Evolutionary conservation across 2,329 filamentous ascomycete genomes (phyloP), one percentile per base, ranked within the genome.

Genomic region (Alternaria ethzedia): DNA sequence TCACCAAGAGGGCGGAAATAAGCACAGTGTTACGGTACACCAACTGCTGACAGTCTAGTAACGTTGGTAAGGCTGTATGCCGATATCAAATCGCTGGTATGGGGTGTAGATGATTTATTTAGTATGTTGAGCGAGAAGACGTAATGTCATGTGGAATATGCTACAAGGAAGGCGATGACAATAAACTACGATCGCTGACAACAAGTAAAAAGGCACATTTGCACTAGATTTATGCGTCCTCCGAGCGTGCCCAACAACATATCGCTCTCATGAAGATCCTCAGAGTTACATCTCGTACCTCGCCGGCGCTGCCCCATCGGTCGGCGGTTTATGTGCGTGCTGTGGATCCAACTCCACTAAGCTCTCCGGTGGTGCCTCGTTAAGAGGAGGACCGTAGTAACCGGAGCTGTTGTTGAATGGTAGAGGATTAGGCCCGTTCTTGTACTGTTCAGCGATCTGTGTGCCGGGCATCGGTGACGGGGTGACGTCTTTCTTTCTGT

Each of bases 231-330:
- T 0, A 52, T 7, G 28, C 5, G 9, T 28, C 1, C 17, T 1
- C 20, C 7, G 9, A 0, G 10, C 2, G 8, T 20, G 2, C 11
- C 2, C 20, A n/a, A 10, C 28, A 3, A 15, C 4, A 13, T n/a
- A 32, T 7, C 1, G 7, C 7, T 9, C 6, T 32, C 4, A 23
- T 20, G 17, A 36, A 5, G 15, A n/a, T n/a, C 32, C 32, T 36
- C 32, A 36, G 32, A 30, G 10, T 28, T 52, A 52, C 49, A 52
- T 36, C 49, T 52, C 49, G 20, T 52, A 52, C 13, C 49, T 52
- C 10, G 20, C 13, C 23, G 28, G 28, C 20, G 49, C 17, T 23
- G 28, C 17, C 28, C 20, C 28, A 23, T 52, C 26, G 3, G 13
- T n/a, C 10, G 49, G 49, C 13, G 12, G 11, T 21, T 52, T 52